Percentiles rank a stretch among this genome's conserved stretches.
phyloP scores from a whole-genome alignment of 2,329 filamentous ascomycete species.

The Aspergillus puulaauensis region DNA sequence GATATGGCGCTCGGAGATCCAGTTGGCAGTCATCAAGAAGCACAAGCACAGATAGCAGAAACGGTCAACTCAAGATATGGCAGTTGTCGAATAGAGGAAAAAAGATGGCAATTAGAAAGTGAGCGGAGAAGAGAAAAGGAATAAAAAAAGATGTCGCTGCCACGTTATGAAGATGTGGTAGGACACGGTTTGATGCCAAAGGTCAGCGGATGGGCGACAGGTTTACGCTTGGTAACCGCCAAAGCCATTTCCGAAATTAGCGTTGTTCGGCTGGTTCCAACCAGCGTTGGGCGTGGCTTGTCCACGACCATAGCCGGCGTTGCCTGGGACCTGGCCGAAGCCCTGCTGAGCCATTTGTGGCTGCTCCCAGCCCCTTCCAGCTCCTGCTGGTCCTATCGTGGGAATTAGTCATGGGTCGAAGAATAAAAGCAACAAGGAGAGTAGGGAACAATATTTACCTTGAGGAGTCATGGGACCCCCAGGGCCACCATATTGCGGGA shows the following conservation, averaged over 20 bases:
- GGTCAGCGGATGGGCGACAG: constrained; percentile 9
- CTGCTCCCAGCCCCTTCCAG: constrained; percentile 58
- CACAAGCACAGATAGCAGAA: constrained; percentile 19
- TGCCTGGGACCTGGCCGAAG: constrained; percentile 67
- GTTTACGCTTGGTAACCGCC: constrained; percentile 60
- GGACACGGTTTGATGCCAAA: constrained; percentile 12
- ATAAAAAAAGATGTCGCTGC: constrained; percentile 13
- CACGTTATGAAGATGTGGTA: constrained; percentile 17
- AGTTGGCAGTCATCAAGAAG: constrained; percentile 32
- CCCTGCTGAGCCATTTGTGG: constrained; percentile 46
- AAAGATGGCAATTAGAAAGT: constrained; percentile 19
- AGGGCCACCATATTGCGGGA: constrained; percentile 87
- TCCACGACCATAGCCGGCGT: constrained; percentile 81
- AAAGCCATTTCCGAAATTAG: constrained; percentile 56
- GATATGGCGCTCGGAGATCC: constrained; percentile 39
- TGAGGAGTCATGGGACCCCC: constrained; percentile 61
- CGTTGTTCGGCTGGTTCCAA: constrained; percentile 53
- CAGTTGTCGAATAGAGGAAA: constrained; percentile 19
- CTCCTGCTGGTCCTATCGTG: constrained; percentile 52
- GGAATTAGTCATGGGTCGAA: constrained; percentile 11
- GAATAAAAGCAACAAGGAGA: not conserved
- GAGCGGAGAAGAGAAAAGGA: constrained; percentile 16
- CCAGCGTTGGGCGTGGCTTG: constrained; percentile 53
- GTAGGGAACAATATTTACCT: constrained; percentile 38
- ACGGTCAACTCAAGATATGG: constrained; percentile 18